Evolutionary conservation across 106 monocot genomes (phyloP), one percentile per base, ranked within the genome.

Genomic region (Apostasia shenzhenica): DNA sequence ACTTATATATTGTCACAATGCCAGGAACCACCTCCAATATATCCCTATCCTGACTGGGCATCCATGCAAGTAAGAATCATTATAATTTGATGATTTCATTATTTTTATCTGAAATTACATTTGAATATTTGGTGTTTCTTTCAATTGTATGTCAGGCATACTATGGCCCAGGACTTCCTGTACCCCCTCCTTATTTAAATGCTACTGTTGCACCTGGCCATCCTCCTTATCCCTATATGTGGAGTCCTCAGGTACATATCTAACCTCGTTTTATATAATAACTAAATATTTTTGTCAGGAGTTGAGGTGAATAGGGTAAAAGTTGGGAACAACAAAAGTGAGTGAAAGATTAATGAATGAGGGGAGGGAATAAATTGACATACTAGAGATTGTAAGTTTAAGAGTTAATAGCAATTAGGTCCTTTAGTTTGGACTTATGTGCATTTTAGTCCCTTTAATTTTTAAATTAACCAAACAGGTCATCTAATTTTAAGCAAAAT

Each of bases 11-110:
- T 65, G 37, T 59, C 43, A 0, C 50, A 61, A 49, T 80, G 40
- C 65, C 88, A 86, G 92, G 88, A 86, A 9, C 81, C 78, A 62
- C 70, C 73, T 39, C 44, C 72, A 39, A 50, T 74, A 59, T 72
- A 79, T 67, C 77, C 85, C 48, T 88, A 81, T 83, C 88, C 83
- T 62, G 92, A 93, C 65, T 93, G 92, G 92, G 73, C 88, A 57
- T 69, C 92, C 26, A 65, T 93, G 81, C 92, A 93, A 85, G 92
- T 88, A 44, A 14, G 41, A 9, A 46, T 4, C 11, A 13, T 0
- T 11, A 1, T 51, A 51, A 8, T 13, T 67, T 39, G 64, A 2
- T 59, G 6, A 1, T 58, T 26, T 44, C 14, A 11, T 55, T 9
- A 57, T 14, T 70, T 55, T n/a, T 58, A 50, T 67, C 44, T 56